Evolutionary conservation across 305 asterid species (phyloP).

Genomic region (Fraxinus xanthoxyloides): DNA sequence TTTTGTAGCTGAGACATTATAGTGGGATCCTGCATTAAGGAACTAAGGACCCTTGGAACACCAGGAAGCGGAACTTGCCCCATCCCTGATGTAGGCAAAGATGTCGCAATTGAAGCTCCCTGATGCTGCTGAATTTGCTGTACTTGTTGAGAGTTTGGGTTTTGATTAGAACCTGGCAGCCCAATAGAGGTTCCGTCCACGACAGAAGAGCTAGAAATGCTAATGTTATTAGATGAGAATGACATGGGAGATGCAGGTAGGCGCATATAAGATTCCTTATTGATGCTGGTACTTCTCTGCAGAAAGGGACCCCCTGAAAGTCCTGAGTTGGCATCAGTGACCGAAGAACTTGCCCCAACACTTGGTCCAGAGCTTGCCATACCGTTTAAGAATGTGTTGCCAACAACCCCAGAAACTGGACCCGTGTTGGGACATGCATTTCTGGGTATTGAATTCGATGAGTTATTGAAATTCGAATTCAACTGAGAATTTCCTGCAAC

Average conservation of each 20-base stretch:
- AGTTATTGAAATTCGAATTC: slow-evolving; percentile 68
- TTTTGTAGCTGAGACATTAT: slow-evolving; percentile 68
- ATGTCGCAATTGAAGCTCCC: slow-evolving; percentile 75
- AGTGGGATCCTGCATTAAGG: slow-evolving; percentile 66
- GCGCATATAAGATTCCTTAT: slow-evolving; percentile 80
- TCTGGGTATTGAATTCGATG: slow-evolving; percentile 54
- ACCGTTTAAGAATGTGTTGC: slow-evolving; percentile 60
- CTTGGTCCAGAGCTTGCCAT: slow-evolving; percentile 80
- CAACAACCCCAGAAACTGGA: slow-evolving; percentile 57
- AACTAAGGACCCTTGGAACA: slow-evolving; percentile 54
- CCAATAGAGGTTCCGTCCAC: slow-evolving; percentile 69
- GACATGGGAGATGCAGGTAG: slow-evolving; percentile 94
- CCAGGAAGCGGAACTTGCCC: slow-evolving; percentile 69
- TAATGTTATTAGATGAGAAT: slow-evolving; percentile 77
- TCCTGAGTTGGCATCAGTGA: slow-evolving; percentile 92
- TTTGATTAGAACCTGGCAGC: slow-evolving; percentile 72
- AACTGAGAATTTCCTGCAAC: slow-evolving; percentile 60
- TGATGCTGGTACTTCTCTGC: slow-evolving; percentile 88
- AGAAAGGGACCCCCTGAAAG: slow-evolving; percentile 82
- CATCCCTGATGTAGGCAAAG: slow-evolving; percentile 62
- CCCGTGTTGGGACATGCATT: slow-evolving; percentile 48
- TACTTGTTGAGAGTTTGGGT: slow-evolving; percentile 54
- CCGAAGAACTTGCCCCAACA: slow-evolving; percentile 90
- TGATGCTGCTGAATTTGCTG: slow-evolving; percentile 65
- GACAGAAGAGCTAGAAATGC: slow-evolving; percentile 78